Evolutionary conservation across 139 green algal species (phyloP).

Genomic region (Chlamydomonas sp.): DNA sequence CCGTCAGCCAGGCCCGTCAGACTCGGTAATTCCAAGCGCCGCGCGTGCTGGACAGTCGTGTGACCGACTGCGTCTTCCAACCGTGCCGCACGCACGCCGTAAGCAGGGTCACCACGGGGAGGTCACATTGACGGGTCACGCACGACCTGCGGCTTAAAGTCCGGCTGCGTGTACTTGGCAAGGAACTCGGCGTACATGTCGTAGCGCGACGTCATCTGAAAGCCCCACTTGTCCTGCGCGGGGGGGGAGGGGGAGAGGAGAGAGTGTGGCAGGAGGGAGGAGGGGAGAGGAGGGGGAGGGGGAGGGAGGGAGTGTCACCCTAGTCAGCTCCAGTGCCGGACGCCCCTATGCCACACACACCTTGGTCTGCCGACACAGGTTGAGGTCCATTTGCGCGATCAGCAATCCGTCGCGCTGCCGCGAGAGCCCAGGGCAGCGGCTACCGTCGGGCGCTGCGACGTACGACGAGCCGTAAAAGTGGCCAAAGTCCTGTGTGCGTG

Average conservation of each 20-base stretch:
- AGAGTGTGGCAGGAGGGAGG: no score
- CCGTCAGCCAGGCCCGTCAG: no score
- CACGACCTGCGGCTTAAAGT: slow-evolving; percentile 84
- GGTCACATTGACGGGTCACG: slow-evolving; percentile 8
- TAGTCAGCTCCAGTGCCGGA: no score
- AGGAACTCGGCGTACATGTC: slow-evolving; percentile 85
- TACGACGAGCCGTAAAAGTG: slow-evolving; percentile 92
- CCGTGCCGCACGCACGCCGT: no score
- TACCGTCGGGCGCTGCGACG: slow-evolving; percentile 86
- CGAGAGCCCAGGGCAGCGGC: slow-evolving; percentile 62
- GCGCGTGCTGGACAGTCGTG: no score
- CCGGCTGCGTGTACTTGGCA: slow-evolving; percentile 46
- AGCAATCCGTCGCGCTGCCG: slow-evolving; percentile 78
- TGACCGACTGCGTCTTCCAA: no score
- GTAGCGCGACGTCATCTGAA: slow-evolving; percentile 87
- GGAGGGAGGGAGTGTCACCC: background rate
- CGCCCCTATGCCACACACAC: no score
- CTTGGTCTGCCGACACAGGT: slow-evolving; percentile 86
- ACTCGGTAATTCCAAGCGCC: no score
- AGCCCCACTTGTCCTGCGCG: slow-evolving; percentile 83
- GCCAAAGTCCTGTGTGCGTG: no score
- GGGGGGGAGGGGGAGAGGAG: background rate
- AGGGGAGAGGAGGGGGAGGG: background rate
- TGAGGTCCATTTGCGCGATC: slow-evolving; percentile 85
- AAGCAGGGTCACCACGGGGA: no score